These are phyloP conservation scores for Coniella lustricola DNA, from an alignment of 2,329 filamentous ascomycete genomes.

Conservation along the genomic window DNA sequence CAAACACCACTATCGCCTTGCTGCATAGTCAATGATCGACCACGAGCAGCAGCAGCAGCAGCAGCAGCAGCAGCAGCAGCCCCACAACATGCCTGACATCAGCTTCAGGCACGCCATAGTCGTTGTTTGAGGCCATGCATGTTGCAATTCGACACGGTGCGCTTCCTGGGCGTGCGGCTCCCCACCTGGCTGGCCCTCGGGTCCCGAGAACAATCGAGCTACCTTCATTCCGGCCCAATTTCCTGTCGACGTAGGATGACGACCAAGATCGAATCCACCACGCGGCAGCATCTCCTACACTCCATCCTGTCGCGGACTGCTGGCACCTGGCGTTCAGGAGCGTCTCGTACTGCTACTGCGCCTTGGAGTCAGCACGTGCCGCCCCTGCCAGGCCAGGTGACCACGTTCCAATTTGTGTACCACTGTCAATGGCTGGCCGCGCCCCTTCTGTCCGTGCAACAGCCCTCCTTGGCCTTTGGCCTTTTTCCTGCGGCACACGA, in stretches of 20 bases:
- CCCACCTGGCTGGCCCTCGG: background rate
- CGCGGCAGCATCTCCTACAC: background rate
- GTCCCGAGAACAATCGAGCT: conserved; percentile 3
- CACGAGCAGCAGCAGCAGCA: too few species aligned
- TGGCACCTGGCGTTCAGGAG: too few species aligned
- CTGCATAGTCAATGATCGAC: background rate
- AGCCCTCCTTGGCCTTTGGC: background rate
- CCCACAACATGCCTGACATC: background rate
- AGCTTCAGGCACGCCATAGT: background rate
- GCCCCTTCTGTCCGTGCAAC: too few species aligned
- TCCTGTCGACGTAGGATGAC: too few species aligned
- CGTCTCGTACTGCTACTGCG: too few species aligned
- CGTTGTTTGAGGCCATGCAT: background rate
- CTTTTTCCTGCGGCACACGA: background rate
- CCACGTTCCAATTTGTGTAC: background rate
- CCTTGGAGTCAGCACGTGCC: background rate
- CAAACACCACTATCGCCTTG: background rate
- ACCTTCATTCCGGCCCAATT: too few species aligned
- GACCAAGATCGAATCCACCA: background rate
- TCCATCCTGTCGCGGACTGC: too few species aligned
- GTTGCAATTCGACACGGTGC: background rate
- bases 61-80: background rate
- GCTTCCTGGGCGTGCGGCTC: background rate
- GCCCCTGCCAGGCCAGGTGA: background rate
- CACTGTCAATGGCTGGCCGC: background rate